Conservation (phyloP, 495 filamentous ascomycete genomes). For the Gamarada debralockiae region DNA sequence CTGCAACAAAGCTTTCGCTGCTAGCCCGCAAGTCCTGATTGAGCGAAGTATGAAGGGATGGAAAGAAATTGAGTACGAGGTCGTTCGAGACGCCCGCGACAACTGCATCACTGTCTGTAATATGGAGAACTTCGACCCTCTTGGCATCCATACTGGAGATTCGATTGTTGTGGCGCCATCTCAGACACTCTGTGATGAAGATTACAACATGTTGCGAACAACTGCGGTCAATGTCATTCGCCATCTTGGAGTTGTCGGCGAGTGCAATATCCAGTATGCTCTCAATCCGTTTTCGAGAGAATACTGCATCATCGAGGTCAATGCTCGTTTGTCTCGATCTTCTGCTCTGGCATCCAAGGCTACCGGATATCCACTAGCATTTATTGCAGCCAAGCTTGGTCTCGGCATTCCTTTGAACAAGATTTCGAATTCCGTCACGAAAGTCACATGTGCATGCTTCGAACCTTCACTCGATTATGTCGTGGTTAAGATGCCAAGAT, state of each 20-base stretch:
- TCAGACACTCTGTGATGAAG: slow-evolving; percentile 94
- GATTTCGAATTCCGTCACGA: slow-evolving; percentile 93
- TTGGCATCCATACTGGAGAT: slow-evolving; percentile 97
- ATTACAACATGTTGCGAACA: slow-evolving; percentile 98
- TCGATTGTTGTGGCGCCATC: slow-evolving; percentile 98
- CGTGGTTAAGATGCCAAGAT: slow-evolving; percentile 97
- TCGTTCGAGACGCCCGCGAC: slow-evolving; percentile 91
- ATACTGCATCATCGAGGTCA: slow-evolving; percentile 99
- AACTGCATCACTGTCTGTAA: slow-evolving; percentile 99
- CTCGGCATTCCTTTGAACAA: slow-evolving; percentile 94
- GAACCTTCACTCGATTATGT: slow-evolving; percentile 99
- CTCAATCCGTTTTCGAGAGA: slow-evolving; percentile 95
- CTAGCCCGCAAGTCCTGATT: slow-evolving; percentile 92
- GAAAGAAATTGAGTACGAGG: slow-evolving; percentile 99
- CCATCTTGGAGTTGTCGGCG: slow-evolving; percentile 93
- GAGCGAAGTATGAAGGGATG: slow-evolving; percentile 99
- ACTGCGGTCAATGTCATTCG: slow-evolving; percentile 99
- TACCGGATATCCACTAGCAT: slow-evolving; percentile 92
- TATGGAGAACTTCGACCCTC: slow-evolving; percentile 99
- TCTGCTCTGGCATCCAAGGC: slow-evolving; percentile 96
- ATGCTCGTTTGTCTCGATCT: slow-evolving; percentile 90
- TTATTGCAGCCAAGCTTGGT: slow-evolving; percentile 94
- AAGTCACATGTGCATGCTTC: slow-evolving; percentile 95
- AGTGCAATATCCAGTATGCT: slow-evolving; percentile 99
- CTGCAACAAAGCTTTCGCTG: slow-evolving; percentile 93